Evolutionary conservation across 352 stramenopile genomes (phyloP).

Genomic region (Phytophthora pistaciae): DNA sequence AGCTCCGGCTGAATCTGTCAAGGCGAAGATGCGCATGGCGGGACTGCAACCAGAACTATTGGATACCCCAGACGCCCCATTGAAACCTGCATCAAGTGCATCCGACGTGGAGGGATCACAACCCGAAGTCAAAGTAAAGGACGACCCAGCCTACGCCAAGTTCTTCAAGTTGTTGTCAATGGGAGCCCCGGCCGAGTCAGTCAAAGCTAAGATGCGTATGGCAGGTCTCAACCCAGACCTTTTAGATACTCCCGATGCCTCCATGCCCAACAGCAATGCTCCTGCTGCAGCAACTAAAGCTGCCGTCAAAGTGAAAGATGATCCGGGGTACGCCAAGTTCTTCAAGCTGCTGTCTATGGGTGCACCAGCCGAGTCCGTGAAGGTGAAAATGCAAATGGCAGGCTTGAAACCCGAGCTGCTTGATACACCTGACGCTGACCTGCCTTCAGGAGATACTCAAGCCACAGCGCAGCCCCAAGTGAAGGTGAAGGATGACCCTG

Average conservation of each 20-base stretch:
- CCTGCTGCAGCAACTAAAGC: conserved; percentile 5
- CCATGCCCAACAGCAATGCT: conserved; percentile 27
- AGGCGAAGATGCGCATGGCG: conserved; percentile 78
- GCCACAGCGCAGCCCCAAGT: conserved; percentile 27
- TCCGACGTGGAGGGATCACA: conserved; percentile 1
- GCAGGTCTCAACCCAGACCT: conserved; percentile 62
- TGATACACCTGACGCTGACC: conserved; percentile 70
- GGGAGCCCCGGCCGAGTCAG: conserved; percentile 54
- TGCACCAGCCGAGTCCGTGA: conserved; percentile 61
- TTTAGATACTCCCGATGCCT: conserved; percentile 75
- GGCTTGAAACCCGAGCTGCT: conserved; percentile 67
- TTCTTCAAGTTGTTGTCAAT: conserved; percentile 83
- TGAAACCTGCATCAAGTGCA: conserved; percentile 23
- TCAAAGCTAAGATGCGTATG: conserved; percentile 73
- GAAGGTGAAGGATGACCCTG: conserved; percentile 71
- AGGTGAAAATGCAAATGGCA: conserved; percentile 73
- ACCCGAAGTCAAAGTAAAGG: conserved; percentile 58
- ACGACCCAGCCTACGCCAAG: conserved; percentile 67
- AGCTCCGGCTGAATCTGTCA: conserved; percentile 60
- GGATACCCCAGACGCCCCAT: conserved; percentile 59
- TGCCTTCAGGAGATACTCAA: conserved; percentile 26
- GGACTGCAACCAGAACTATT: conserved; percentile 82
- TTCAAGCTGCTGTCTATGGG: conserved; percentile 79
- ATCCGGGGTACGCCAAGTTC: conserved; percentile 76
- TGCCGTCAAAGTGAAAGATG: conserved; percentile 65